Evolutionary conservation across 257 asterid species (phyloP).

Genomic region (Lycium ferocissimum): DNA sequence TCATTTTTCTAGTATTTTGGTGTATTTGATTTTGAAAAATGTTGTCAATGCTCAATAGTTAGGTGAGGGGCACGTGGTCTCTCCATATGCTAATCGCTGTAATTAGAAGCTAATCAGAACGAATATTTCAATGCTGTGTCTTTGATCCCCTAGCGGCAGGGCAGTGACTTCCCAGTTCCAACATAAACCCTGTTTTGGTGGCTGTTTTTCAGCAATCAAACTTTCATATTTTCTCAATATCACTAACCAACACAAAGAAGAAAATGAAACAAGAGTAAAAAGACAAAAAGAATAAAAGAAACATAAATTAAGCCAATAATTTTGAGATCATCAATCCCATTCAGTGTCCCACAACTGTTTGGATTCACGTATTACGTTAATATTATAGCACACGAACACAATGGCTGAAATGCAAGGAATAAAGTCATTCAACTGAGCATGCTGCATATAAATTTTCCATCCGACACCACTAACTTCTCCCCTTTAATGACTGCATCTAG

Average conservation of each 20-base stretch:
- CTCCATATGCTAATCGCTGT: not conserved
- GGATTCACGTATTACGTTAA: not conserved
- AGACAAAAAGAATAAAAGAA: not conserved
- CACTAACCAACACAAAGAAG: conserved; percentile 2
- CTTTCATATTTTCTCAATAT: not conserved
- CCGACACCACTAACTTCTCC: conserved; percentile 60
- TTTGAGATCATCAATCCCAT: not conserved
- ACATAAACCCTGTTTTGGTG: not conserved
- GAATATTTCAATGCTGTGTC: not conserved
- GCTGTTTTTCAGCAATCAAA: not conserved
- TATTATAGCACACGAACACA: not conserved
- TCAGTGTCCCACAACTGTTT: not conserved
- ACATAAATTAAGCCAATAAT: not conserved
- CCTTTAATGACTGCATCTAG: conserved; percentile 64
- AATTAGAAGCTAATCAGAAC: not conserved
- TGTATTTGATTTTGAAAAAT: no score
- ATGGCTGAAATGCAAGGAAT: conserved; percentile 7
- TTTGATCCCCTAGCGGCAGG: not conserved
- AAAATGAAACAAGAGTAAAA: conserved; percentile 1
- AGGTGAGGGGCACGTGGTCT: no score
- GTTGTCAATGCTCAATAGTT: no score
- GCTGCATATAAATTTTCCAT: conserved; percentile 64
- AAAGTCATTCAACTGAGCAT: conserved; percentile 43
- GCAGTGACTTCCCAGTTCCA: conserved; percentile 11
- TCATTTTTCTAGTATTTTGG: no score